phyloP scores from a whole-genome alignment of 208 protist species.

The Crithidia brevicula region DNA sequence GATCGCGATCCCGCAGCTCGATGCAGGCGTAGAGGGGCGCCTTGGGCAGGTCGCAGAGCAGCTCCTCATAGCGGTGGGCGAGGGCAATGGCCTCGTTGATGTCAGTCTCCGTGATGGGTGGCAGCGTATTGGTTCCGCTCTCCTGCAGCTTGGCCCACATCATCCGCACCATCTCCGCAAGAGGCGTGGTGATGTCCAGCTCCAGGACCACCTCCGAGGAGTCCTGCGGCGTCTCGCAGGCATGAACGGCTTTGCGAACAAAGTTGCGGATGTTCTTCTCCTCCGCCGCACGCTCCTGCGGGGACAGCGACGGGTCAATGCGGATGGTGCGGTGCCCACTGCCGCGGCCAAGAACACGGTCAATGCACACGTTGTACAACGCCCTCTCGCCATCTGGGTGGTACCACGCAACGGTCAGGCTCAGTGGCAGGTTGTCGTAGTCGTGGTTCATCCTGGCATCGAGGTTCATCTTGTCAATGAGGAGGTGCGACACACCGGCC shows the following conservation, averaged over 20 bases:
- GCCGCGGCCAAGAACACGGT: slow-evolving; percentile 46
- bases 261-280: slow-evolving; percentile 32
- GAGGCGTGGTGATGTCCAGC: slow-evolving; percentile 40
- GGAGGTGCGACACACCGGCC: slow-evolving; percentile 43
- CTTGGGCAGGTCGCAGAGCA: slow-evolving; percentile 23
- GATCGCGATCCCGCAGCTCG: neutral
- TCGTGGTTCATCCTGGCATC: slow-evolving; percentile 51
- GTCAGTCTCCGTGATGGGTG: slow-evolving; percentile 22
- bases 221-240: slow-evolving; percentile 31
- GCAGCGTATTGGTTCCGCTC: slow-evolving; percentile 37
- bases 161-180: slow-evolving; percentile 25
- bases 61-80: slow-evolving; percentile 33
- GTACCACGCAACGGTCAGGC: slow-evolving; percentile 44
- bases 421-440: slow-evolving; percentile 41
- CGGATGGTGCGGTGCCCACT: slow-evolving; percentile 53
- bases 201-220: slow-evolving; percentile 28
- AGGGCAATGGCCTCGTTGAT: slow-evolving; percentile 14
- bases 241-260: slow-evolving; percentile 29
- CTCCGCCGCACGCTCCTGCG: slow-evolving; percentile 13
- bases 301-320: slow-evolving; percentile 8
- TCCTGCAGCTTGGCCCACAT: slow-evolving; percentile 46
- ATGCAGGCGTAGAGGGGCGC: slow-evolving; percentile 35
- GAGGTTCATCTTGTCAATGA: slow-evolving; percentile 84
- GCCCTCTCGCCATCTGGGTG: slow-evolving; percentile 47
- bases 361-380: slow-evolving; percentile 40